Percentiles rank a stretch among this genome's conserved stretches.
phyloP scores from a whole-genome alignment of 768 basidiomycete species.

The Trametes meyenii region DNA sequence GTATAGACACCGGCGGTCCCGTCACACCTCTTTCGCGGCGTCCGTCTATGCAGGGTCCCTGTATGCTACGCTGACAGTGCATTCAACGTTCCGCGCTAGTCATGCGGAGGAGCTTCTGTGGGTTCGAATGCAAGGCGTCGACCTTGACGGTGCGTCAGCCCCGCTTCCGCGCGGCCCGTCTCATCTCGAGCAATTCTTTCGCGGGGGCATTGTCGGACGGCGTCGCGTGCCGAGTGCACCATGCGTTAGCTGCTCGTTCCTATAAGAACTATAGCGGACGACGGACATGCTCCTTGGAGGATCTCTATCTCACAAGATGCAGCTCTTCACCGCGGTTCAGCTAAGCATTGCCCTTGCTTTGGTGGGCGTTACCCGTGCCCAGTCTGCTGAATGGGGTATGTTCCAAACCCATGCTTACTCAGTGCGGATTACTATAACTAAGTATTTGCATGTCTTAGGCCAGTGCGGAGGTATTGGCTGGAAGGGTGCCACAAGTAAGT shows the following conservation, averaged over 20 bases:
- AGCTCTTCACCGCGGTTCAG: conserved; percentile 20
- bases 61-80: neutral
- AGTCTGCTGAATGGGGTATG: conserved; percentile 26
- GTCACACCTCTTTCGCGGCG: neutral
- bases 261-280: neutral
- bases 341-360: conserved; percentile 19
- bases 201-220: conserved; percentile 20
- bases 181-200: conserved; percentile 8
- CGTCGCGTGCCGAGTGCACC: neutral
- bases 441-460: conserved; percentile 1
- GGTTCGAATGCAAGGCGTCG: neutral
- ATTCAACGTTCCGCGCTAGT: neutral
- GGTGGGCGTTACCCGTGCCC: conserved; percentile 10
- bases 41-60: neutral
- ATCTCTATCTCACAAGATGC: conserved; percentile 14
- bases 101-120: conserved; percentile 6
- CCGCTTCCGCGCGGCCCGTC: conserved; percentile 6
- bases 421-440: neutral
- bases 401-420: neutral
- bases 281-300: neutral
- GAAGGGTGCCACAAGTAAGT: conserved; percentile 27
- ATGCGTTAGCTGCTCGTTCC: neutral
- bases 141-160: neutral
- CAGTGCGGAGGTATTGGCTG: conserved; percentile 31
- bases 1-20: conserved; percentile 2